These are phyloP conservation scores for Pseudohalonectria lignicola DNA, from an alignment of 2,329 filamentous ascomycete genomes.

Conservation along the genomic window DNA sequence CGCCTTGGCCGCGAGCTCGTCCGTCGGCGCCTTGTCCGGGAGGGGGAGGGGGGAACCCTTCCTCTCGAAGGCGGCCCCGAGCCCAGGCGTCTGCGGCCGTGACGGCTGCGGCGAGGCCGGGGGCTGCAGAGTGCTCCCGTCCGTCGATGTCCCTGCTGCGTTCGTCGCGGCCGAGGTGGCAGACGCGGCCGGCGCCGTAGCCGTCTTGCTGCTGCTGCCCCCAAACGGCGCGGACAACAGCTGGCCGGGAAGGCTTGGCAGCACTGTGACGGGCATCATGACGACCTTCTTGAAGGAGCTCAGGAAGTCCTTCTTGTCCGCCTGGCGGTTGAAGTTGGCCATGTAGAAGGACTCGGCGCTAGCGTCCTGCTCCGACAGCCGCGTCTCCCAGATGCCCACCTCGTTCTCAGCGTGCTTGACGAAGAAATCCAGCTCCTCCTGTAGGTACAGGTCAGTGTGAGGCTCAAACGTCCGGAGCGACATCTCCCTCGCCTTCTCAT, in stretches of 20 bases:
- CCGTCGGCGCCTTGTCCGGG: conserved; percentile 59
- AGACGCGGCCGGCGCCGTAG: background rate
- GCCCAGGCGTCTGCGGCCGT: conserved; percentile 37
- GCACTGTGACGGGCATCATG: conserved; percentile 93
- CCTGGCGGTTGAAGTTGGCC: conserved; percentile 87
- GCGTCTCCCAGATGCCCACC: conserved; percentile 81
- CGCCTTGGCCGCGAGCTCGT: conserved; percentile 92
- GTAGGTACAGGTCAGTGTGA: conserved; percentile 85
- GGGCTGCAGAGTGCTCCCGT: conserved; percentile 16
- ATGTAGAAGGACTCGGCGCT: conserved; percentile 90
- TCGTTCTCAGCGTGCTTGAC: conserved; percentile 63
- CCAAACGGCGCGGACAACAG: conserved; percentile 48
- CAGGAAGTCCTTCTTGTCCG: conserved; percentile 91
- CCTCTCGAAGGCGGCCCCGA: conserved; percentile 10
- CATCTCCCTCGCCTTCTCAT: conserved; percentile 49
- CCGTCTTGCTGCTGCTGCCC: conserved; percentile 7
- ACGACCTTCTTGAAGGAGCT: conserved; percentile 97
- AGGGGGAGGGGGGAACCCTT: conserved; percentile 28
- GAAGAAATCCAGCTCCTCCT: conserved; percentile 84
- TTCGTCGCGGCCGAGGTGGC: background rate
- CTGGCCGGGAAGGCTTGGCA: conserved; percentile 59
- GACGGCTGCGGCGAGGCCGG: conserved; percentile 28
- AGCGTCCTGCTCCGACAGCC: conserved; percentile 81
- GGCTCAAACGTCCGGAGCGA: conserved; percentile 73
- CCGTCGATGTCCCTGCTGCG: conserved; percentile 12